phyloP scores from a whole-genome alignment of 306 rosid genomes.

The Vigna hirtella region DNA sequence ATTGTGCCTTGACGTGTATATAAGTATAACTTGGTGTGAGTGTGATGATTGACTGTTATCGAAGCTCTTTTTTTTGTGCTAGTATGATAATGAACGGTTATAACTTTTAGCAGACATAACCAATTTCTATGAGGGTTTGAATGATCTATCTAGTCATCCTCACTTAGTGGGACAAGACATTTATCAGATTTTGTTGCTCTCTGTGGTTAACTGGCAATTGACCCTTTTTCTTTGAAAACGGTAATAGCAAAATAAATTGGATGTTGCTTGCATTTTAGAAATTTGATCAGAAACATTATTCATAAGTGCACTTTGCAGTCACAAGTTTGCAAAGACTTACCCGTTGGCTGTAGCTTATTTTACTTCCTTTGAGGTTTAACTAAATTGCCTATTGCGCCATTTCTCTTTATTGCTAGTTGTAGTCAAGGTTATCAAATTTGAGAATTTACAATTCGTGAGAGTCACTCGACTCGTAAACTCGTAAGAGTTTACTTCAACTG shows the following conservation, averaged over 20 bases:
- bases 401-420: constrained; percentile 4
- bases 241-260: neutral
- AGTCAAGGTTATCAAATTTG: too few relatives aligned
- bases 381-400: neutral
- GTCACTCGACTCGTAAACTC: too few relatives aligned
- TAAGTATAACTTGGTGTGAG: constrained; percentile 7
- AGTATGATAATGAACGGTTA: neutral
- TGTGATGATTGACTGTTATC: constrained; percentile 15
- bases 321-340: neutral
- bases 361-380: constrained; percentile 24
- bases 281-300: neutral
- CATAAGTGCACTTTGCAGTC: neutral
- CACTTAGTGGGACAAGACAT: neutral
- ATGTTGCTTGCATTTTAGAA: constrained; percentile 35
- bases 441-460: too few relatives aligned
- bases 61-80: neutral
- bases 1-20: constrained; percentile 18
- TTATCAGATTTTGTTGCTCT: constrained; percentile 19
- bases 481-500: too few relatives aligned
- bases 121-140: neutral
- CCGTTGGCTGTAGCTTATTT: constrained; percentile 6
- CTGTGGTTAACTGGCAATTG: constrained; percentile 12
- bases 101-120: neutral
- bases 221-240: neutral
- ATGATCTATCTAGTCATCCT: neutral